Evolutionary conservation across 169 alveolate genomes (phyloP).

Genomic region (Eimeria acervulina): DNA sequence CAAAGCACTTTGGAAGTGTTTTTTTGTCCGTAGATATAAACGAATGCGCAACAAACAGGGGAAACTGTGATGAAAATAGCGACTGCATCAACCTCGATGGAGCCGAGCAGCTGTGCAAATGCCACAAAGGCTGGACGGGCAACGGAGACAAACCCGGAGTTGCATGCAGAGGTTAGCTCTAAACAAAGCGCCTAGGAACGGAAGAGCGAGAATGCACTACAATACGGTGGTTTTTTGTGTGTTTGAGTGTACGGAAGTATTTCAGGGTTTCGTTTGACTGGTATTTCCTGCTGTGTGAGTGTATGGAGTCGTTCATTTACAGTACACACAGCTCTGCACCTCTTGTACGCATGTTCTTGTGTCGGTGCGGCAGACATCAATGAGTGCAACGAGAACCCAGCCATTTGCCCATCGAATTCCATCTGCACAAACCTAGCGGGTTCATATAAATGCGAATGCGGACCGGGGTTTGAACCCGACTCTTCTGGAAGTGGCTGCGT

Average conservation of each 20-base stretch:
- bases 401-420: slow-evolving; percentile 76
- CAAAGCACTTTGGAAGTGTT: not conserved
- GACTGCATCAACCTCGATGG: slow-evolving; percentile 82
- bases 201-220: not conserved
- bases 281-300: not conserved
- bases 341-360: no score
- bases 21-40: slow-evolving; percentile 53
- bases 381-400: slow-evolving; percentile 79
- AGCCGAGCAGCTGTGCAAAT: slow-evolving; percentile 54
- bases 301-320: not conserved
- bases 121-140: slow-evolving; percentile 79
- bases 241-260: no score
- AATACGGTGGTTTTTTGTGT: no score
- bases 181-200: not conserved
- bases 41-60: slow-evolving; percentile 75
- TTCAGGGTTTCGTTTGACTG: not conserved
- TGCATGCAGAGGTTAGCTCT: slow-evolving; percentile 75
- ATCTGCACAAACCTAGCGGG: slow-evolving; percentile 83
- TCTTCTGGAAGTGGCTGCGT: slow-evolving; percentile 65
- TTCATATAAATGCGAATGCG: slow-evolving; percentile 81
- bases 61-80: slow-evolving; percentile 72
- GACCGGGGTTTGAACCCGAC: slow-evolving; percentile 76
- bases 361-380: slow-evolving; percentile 64
- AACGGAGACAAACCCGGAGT: slow-evolving; percentile 79
- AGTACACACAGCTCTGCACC: no score